Conservation (phyloP, 495 filamentous ascomycete genomes). For the Neurospora pannonica region DNA sequence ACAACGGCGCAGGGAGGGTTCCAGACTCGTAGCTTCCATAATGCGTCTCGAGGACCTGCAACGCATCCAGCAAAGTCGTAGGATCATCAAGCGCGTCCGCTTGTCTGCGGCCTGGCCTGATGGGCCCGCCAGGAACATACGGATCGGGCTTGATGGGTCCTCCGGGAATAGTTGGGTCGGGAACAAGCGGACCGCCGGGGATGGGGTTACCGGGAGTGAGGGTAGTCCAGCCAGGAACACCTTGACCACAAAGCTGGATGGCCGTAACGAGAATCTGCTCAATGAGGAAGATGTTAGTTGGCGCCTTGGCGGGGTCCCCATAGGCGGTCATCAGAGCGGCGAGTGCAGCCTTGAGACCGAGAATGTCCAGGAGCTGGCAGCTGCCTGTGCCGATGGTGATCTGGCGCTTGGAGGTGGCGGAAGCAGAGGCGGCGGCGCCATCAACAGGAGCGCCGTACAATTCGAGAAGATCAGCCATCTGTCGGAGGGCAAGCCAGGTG, state of each 20-base stretch:
- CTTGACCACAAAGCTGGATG: conserved; percentile 14
- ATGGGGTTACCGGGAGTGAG: conserved; percentile 20
- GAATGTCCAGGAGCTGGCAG: conserved; percentile 10
- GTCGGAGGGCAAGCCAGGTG: conserved; percentile 14
- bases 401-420: conserved; percentile 17
- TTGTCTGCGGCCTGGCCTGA: conserved; percentile 5
- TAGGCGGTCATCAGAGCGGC: conserved; percentile 10
- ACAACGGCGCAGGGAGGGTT: conserved; percentile 12
- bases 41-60: conserved; percentile 10
- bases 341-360: conserved; percentile 11
- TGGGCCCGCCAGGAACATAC: conserved; percentile 4
- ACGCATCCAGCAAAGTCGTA: conserved; percentile 7
- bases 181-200: conserved; percentile 19
- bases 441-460: conserved; percentile 14
- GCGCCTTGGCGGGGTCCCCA: conserved; percentile 11
- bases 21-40: conserved; percentile 10
- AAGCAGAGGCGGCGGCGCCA: background rate
- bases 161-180: conserved; percentile 23
- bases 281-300: conserved; percentile 10
- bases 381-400: conserved; percentile 14
- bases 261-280: conserved; percentile 16
- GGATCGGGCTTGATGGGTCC: conserved; percentile 13
- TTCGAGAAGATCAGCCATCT: conserved; percentile 22
- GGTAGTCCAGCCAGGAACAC: conserved; percentile 14
- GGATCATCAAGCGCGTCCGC: background rate